Evolutionary conservation across 2,329 filamentous ascomycete species (phyloP).

Genomic region (Claviceps lovelessii): DNA sequence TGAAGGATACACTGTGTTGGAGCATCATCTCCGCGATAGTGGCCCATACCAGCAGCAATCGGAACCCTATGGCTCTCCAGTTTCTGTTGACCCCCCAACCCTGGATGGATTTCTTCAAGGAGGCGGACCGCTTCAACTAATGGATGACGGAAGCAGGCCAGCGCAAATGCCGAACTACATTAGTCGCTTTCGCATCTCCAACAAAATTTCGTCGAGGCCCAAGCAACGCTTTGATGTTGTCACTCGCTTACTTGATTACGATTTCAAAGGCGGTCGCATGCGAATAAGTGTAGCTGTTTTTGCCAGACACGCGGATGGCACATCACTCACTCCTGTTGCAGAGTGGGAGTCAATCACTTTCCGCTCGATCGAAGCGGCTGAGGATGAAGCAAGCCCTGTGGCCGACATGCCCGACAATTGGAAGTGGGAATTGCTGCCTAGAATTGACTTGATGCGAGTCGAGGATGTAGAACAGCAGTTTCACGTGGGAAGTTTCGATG

Average conservation of each 20-base stretch:
- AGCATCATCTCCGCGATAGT: slow-evolving; percentile 11
- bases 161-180: slow-evolving; percentile 18
- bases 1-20: slow-evolving; percentile 10
- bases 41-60: neutral
- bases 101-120: slow-evolving; percentile 15
- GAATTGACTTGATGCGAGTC: slow-evolving; percentile 8
- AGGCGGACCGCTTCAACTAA: slow-evolving; percentile 9
- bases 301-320: slow-evolving; percentile 2
- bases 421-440: slow-evolving; percentile 13
- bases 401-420: slow-evolving; percentile 12
- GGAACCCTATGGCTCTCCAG: slow-evolving; percentile 10
- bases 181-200: slow-evolving; percentile 16
- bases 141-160: slow-evolving; percentile 9
- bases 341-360: slow-evolving; percentile 12
- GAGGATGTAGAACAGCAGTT: slow-evolving; percentile 14
- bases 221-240: slow-evolving; percentile 12
- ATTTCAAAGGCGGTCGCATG: slow-evolving; percentile 13
- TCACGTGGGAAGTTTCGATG: slow-evolving; percentile 12
- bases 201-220: slow-evolving; percentile 11
- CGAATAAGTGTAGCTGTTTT: slow-evolving; percentile 15
- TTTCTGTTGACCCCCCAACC: slow-evolving; percentile 15
- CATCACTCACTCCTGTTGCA: slow-evolving; percentile 7
- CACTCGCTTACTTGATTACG: slow-evolving; percentile 12
- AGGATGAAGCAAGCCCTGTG: slow-evolving; percentile 3
- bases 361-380: slow-evolving; percentile 3